Percentiles rank a stretch among this genome's conserved stretches.
phyloP scores from a whole-genome alignment of 2,329 filamentous ascomycete species.

The Paraconiothyrium sp. region DNA sequence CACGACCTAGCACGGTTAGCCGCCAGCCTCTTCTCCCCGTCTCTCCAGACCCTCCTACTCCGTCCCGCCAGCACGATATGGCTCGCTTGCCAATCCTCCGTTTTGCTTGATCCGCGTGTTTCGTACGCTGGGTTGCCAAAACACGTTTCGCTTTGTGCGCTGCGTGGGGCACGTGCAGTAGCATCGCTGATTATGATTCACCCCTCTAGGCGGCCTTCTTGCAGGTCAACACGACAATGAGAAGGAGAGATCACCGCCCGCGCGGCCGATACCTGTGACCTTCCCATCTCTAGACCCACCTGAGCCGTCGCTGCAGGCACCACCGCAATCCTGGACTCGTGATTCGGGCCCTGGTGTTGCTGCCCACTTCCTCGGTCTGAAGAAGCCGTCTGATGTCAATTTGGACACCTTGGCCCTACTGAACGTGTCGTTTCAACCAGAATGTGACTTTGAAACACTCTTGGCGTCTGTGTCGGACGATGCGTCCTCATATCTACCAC shows the following conservation, averaged over 20 bases:
- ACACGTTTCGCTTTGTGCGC: constrained; percentile 40
- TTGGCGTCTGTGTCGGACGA: constrained; percentile 44
- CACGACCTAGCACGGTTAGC: constrained; percentile 22
- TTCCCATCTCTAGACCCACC: constrained; percentile 60
- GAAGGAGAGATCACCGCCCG: constrained; percentile 58
- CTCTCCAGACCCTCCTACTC: not conserved
- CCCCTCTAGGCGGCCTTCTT: constrained; percentile 45
- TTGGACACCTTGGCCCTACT: constrained; percentile 52
- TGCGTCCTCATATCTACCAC: constrained; percentile 51
- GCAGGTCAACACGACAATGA: constrained; percentile 51
- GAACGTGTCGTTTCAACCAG: constrained; percentile 53
- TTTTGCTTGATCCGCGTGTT: constrained; percentile 25
- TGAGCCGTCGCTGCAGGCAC: constrained; percentile 31
- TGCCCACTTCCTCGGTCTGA: constrained; percentile 54
- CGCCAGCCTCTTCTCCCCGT: constrained; percentile 1
- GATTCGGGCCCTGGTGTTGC: constrained; percentile 52
- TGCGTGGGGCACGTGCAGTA: constrained; percentile 33
- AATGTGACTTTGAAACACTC: constrained; percentile 52
- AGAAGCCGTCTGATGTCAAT: constrained; percentile 54
- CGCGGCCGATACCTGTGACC: constrained; percentile 60
- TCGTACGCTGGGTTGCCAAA: constrained; percentile 28
- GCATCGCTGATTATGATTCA: constrained; percentile 40
- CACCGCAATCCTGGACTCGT: constrained; percentile 45
- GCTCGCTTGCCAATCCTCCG: constrained; percentile 7
- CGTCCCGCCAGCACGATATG: constrained; percentile 6